Base-by-base conservation (phyloP, 805 yeast genomes). In the Debaryomyces castellii region DNA sequence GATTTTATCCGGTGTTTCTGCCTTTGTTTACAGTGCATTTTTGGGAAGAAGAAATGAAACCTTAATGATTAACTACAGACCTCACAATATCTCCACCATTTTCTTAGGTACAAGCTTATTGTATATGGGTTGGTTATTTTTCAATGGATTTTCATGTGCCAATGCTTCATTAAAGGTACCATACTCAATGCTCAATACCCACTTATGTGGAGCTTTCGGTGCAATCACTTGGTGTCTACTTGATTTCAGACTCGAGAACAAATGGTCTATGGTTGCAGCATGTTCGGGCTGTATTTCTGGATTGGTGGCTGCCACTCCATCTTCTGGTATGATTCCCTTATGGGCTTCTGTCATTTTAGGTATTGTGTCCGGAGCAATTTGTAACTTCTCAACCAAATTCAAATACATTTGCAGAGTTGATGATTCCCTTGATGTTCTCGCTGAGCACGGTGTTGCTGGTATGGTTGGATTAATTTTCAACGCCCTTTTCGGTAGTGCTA, bases 361-460 rank as follows among this genome's bases (percentile, higher is more conserved):
- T 3, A 73, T 89, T 30, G 78, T 81, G 2, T 74, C 97, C 0
- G 96, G 96, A 33, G 66, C 85, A 9, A 81, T 85, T 28, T 94
- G 98, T 79, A 92, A 92, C 73, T 87, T 87, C 59, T 74, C 96
- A 46, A 92, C 97, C 39, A 87, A 89, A 58, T 70, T 92, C 63
- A 92, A 92, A 68, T 88, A 86, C 62, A 68, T 88, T 51, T 70
- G 87, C 39, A 77, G 78, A 48, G 90, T 92, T 42, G 98, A 94
- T 65, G 99, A 92, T 69, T 84, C 97, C 1, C 72, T 94, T 56
- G 98, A 94, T 85, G 83, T 90, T 42, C 77, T 92, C 63, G 98
- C 98, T n/a, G 98, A 92, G 81, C 99, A 92, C 83, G 98, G 97
- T 41, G 77, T 92, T 56, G 98, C 97, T 0, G 99, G 99, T 25